A percentile compares a stretch with the other conserved stretches of the same genome.
Evolutionary conservation across 371 early-diverging fungal species (phyloP).

Genomic region (Syncephalastrum monosporum): DNA sequence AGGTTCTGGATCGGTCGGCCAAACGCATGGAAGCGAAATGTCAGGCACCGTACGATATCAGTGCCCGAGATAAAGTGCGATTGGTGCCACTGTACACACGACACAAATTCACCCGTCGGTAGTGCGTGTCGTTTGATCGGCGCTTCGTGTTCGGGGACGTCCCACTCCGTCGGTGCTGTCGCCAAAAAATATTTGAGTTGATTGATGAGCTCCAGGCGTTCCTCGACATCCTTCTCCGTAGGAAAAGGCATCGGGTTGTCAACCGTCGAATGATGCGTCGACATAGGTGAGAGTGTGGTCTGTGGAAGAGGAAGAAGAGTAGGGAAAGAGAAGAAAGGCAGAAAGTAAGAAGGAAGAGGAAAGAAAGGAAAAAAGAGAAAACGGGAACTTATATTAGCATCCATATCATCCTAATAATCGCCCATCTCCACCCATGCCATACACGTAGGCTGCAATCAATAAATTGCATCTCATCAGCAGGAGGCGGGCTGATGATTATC

Average conservation of each 20-base stretch:
- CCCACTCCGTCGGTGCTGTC: conserved; percentile 57
- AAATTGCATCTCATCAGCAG: conserved; percentile 12
- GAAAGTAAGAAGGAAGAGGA: conserved; percentile 10
- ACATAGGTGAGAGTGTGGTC: conserved; percentile 1
- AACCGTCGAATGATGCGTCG: conserved; percentile 5
- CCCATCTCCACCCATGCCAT: no score
- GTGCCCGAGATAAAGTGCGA: conserved; percentile 76
- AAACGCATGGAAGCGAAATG: conserved; percentile 71
- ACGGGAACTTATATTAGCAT: conserved; percentile 8
- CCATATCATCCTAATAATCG: neutral
- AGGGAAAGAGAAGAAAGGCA: conserved; percentile 13
- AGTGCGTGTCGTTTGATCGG: conserved; percentile 41
- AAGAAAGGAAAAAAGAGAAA: conserved; percentile 7
- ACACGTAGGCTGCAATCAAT: conserved; percentile 5
- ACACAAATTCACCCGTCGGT: conserved; percentile 78
- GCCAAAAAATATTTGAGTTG: conserved; percentile 55
- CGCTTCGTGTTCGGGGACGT: conserved; percentile 25
- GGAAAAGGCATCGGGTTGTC: conserved; percentile 22
- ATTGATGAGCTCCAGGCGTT: conserved; percentile 41
- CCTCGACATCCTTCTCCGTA: conserved; percentile 26
- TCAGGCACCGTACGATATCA: conserved; percentile 80
- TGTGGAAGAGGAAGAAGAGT: conserved; percentile 13
- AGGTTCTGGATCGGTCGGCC: conserved; percentile 60
- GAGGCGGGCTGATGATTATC: neutral
- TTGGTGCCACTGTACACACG: conserved; percentile 71